Evolutionary conservation across 805 yeast genomes (phyloP), one percentile per base, ranked within the genome.

Genomic region (Teunomyces lycoperdinae): DNA sequence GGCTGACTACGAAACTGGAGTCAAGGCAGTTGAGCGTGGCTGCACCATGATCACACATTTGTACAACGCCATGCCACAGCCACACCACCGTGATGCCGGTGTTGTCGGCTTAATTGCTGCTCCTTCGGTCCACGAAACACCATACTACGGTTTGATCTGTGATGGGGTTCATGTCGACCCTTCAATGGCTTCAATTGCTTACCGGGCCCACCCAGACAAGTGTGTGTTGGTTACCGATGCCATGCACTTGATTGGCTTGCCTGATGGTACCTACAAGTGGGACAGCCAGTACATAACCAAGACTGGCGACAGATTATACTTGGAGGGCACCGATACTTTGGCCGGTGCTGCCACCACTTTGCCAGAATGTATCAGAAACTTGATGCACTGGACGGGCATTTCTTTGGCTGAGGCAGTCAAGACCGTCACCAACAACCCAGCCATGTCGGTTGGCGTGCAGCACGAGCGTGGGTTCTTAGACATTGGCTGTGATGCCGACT

Each of bases 161-260:
- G 85, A 81, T 61, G 84, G 84, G 5, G 75, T 79, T 44, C 85
- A 80, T 54, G 82, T 80, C 29, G 82, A 79, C 52, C 82, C 83
- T 1, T 64, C 81, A 27, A 73, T 76, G 66, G 76, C 74, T 27
- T 65, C 70, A 13, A 50, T 77, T 45, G 83, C 83, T 0, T 81
- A 77, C 63, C 66, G 70, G 34, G 65, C 82, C 11, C 70, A 71
- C 54, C 79, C 82, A 8, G 77, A 75, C n/a, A 78, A 77, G 53
- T 74, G 80, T 55, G 71, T 78, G 35, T 64, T 81, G 51, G 82
- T 78, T 11, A 80, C 85, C 2, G 85, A 80, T 57, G 83, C 85
- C 44, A 79, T 79, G 77, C 74, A 72, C 55, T 70, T 78, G 56
- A 71, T 79, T 52, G 85, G 85, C 1, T 68, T 79, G 54, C 73